Evolutionary conservation across 2,329 filamentous ascomycete genomes (phyloP).

Genomic region (Fusarium ramigenum): DNA sequence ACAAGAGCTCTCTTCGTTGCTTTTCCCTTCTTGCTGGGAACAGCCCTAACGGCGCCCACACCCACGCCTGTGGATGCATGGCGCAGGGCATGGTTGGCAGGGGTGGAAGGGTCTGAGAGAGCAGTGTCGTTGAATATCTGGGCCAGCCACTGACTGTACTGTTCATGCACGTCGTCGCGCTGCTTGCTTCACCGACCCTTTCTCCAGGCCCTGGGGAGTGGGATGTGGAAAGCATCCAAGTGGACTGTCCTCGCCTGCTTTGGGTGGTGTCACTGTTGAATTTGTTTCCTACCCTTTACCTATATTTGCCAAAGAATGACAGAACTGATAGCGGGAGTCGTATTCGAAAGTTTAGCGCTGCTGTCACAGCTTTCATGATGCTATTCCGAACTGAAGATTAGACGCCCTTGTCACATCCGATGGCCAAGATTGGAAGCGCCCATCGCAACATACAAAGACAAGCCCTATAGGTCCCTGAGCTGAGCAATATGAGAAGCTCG

Average conservation of each 20-base stretch:
- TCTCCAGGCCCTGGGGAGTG: constrained; percentile 26
- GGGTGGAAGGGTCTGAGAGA: constrained; percentile 27
- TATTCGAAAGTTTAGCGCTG: constrained; percentile 4
- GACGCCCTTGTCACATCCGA: not conserved
- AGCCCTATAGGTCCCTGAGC: constrained; percentile 14
- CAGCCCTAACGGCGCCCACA: constrained; percentile 43
- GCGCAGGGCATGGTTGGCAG: constrained; percentile 34
- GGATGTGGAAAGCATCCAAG: constrained; percentile 31
- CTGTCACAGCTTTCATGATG: constrained; percentile 4
- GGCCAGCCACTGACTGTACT: constrained; percentile 45
- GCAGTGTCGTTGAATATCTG: constrained; percentile 32
- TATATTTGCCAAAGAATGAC: not conserved
- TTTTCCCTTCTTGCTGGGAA: constrained; percentile 26
- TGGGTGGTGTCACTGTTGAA: constrained; percentile 17
- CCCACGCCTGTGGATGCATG: constrained; percentile 37
- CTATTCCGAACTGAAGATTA: constrained; percentile 7
- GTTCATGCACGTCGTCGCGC: constrained; percentile 47
- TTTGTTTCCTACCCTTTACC: not conserved
- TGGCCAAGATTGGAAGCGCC: not conserved
- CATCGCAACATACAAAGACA: not conserved
- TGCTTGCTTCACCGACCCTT: constrained; percentile 48
- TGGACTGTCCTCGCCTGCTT: constrained; percentile 28
- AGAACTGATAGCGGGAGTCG: not conserved
- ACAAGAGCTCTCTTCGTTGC: constrained; percentile 15
- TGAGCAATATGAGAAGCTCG: constrained; percentile 18